phyloP scores from a whole-genome alignment of 2,329 filamentous ascomycete genomes.

The Rutstroemia sp. region DNA sequence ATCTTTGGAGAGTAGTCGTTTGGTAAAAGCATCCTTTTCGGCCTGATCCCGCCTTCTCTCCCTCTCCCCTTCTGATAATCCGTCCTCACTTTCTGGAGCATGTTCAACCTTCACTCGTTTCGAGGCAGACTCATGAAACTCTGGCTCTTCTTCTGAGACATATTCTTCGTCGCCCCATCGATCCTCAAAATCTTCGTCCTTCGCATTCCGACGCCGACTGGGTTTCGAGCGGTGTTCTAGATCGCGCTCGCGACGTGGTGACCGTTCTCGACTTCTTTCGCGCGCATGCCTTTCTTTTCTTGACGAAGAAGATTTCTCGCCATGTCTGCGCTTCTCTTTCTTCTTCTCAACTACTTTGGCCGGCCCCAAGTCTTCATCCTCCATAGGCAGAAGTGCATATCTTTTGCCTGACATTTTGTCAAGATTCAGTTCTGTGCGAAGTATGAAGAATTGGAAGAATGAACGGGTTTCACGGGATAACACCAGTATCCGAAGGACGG shows the following conservation, averaged over 20 bases:
- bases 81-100: slow-evolving; percentile 41
- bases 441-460: background rate
- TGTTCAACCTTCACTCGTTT: slow-evolving; percentile 63
- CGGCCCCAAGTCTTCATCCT: slow-evolving; percentile 52
- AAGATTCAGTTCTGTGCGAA: background rate
- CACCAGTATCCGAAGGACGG: no score
- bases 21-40: slow-evolving; percentile 75
- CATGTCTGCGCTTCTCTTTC: slow-evolving; percentile 32
- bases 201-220: slow-evolving; percentile 39
- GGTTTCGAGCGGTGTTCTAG: slow-evolving; percentile 40
- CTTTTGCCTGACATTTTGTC: slow-evolving; percentile 41
- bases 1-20: slow-evolving; percentile 65
- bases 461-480: no score
- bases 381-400: slow-evolving; percentile 63
- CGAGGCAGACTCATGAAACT: slow-evolving; percentile 60
- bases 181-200: slow-evolving; percentile 62
- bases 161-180: slow-evolving; percentile 76
- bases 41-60: slow-evolving; percentile 59
- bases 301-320: slow-evolving; percentile 31
- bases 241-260: slow-evolving; percentile 33
- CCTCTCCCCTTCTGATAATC: slow-evolving; percentile 53
- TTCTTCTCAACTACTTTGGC: slow-evolving; percentile 45
- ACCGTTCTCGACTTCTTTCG: slow-evolving; percentile 30
- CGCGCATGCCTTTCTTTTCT: slow-evolving; percentile 30
- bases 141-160: slow-evolving; percentile 42